phyloP scores from a whole-genome alignment of 805 yeast species.

The Hanseniaspora taiwanica region DNA sequence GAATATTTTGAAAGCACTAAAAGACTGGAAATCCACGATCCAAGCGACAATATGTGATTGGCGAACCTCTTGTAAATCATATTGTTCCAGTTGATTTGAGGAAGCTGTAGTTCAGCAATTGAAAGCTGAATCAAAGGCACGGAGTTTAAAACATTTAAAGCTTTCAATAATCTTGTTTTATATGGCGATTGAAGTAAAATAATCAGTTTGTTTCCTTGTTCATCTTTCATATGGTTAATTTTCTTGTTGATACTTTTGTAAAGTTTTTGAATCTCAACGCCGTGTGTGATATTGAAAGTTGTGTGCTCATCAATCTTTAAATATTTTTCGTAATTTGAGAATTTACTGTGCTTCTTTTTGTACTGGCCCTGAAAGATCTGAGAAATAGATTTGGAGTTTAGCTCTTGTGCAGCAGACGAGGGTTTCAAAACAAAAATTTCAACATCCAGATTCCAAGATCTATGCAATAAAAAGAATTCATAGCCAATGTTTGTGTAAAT shows the following conservation, averaged over 20 bases:
- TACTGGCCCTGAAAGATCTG: constrained; percentile 43
- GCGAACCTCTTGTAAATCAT: constrained; percentile 49
- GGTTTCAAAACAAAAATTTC: constrained; percentile 55
- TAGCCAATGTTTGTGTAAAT: constrained; percentile 53
- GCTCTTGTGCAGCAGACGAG: constrained; percentile 34
- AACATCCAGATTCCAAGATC: constrained; percentile 43
- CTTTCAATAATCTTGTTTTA: constrained; percentile 31
- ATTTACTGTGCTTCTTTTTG: constrained; percentile 31
- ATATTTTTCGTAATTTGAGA: constrained; percentile 30
- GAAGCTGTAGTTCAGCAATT: constrained; percentile 44
- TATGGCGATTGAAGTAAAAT: constrained; percentile 66
- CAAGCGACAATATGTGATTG: constrained; percentile 59
- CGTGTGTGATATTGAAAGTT: constrained; percentile 42
- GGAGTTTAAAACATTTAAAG: constrained; percentile 34
- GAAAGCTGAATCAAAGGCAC: constrained; percentile 55
- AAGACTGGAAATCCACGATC: constrained; percentile 59
- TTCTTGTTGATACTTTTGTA: constrained; percentile 43
- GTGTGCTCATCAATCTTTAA: constrained; percentile 41
- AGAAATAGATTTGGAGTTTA: constrained; percentile 7
- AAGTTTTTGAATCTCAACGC: constrained; percentile 40
- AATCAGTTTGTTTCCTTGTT: constrained; percentile 49
- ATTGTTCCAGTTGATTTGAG: constrained; percentile 75
- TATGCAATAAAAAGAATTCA: constrained; percentile 53
- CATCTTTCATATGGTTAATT: constrained; percentile 46
- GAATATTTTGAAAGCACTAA: constrained; percentile 55